Evolutionary conservation across 2,329 filamentous ascomycete species (phyloP).

Genomic region (Ophiostoma triangulosporum): DNA sequence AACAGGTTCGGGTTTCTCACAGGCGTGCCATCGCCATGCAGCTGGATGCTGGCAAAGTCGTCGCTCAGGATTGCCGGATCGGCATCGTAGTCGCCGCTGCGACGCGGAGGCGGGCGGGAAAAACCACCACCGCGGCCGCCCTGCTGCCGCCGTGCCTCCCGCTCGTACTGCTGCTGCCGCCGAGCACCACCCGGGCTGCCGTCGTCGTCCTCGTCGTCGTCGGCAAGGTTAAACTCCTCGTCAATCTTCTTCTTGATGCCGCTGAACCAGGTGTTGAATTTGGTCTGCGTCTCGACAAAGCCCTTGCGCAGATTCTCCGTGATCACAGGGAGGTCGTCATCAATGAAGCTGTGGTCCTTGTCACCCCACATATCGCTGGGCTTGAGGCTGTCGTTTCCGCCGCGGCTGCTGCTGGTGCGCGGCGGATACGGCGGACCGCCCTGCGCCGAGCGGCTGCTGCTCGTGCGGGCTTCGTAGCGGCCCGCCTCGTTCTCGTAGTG

Average conservation of each 20-base stretch:
- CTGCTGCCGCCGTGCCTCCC: background rate
- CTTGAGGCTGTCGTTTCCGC: slow-evolving; percentile 28
- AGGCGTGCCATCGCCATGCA: slow-evolving; percentile 47
- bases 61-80: slow-evolving; percentile 83
- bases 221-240: slow-evolving; percentile 66
- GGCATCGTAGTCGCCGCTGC: slow-evolving; percentile 88
- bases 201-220: slow-evolving; percentile 25
- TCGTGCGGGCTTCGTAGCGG: slow-evolving; percentile 43
- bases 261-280: slow-evolving; percentile 85
- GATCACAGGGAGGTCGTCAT: slow-evolving; percentile 90
- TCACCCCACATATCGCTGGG: slow-evolving; percentile 49
- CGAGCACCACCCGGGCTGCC: background rate
- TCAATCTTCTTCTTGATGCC: slow-evolving; percentile 88
- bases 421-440: slow-evolving; percentile 17
- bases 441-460: slow-evolving; percentile 12
- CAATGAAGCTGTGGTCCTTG: slow-evolving; percentile 79
- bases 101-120: slow-evolving; percentile 35
- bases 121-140: slow-evolving; percentile 26
- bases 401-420: slow-evolving; percentile 26
- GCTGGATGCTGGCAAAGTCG: slow-evolving; percentile 65
- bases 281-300: slow-evolving; percentile 84
- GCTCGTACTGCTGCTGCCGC: background rate
- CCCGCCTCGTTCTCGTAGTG: slow-evolving; percentile 58
- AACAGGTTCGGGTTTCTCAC: slow-evolving; percentile 69
- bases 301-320: slow-evolving; percentile 87